phyloP scores from a whole-genome alignment of 108 stramenopile species.

The Cylindrotheca fusiformis region DNA sequence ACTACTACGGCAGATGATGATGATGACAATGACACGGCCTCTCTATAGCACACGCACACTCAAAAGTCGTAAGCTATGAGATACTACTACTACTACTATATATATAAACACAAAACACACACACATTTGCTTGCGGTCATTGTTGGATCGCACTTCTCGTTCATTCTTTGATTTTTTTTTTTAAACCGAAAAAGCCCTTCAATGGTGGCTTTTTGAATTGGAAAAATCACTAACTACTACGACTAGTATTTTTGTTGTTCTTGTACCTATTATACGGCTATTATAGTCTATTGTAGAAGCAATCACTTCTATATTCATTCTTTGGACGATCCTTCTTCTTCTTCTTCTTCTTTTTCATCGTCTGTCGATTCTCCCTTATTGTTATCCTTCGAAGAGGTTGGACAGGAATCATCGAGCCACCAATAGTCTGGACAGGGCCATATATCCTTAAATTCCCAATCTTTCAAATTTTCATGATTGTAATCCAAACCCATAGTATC shows the following conservation, averaged over 20 bases:
- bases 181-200: not conserved
- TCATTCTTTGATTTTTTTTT: not conserved
- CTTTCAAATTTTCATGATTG: slow-evolving; percentile 29
- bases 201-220: not conserved
- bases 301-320: not conserved
- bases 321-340: not conserved
- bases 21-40: no score
- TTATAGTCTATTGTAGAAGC: no score
- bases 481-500: slow-evolving; percentile 70
- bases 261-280: no score
- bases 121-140: no score
- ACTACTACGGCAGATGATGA: no score
- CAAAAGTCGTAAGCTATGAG: no score
- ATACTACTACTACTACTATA: no score
- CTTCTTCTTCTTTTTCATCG: not conserved
- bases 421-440: not conserved
- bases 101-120: no score
- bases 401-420: not conserved
- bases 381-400: not conserved
- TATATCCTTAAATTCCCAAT: not conserved
- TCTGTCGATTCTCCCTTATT: no score
- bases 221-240: no score
- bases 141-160: not conserved
- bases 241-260: no score
- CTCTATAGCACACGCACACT: no score